Conservation (phyloP, 805 yeast species). For the Wickerhamiella lipophila region DNA sequence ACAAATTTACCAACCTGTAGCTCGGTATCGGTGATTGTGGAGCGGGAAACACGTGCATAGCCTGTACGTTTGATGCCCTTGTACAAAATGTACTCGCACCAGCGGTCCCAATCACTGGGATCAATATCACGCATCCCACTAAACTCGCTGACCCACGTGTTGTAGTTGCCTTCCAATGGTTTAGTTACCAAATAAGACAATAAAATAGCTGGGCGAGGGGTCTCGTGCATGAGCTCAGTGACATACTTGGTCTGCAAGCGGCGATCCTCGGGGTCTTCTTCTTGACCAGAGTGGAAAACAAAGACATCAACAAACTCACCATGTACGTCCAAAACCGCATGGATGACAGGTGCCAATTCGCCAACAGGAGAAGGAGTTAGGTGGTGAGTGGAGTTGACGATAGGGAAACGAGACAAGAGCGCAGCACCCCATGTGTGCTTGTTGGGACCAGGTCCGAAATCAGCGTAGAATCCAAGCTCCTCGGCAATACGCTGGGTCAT, state of each 20-base stretch:
- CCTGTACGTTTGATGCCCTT: slow-evolving; percentile 77
- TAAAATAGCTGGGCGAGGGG: slow-evolving; percentile 72
- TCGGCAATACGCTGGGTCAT: slow-evolving; percentile 83
- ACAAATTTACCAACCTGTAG: slow-evolving; percentile 89
- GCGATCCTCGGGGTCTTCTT: slow-evolving; percentile 91
- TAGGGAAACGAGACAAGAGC: slow-evolving; percentile 85
- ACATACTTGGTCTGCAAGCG: slow-evolving; percentile 69
- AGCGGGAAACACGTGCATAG: slow-evolving; percentile 86
- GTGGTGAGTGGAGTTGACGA: slow-evolving; percentile 78
- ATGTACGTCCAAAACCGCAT: slow-evolving; percentile 85
- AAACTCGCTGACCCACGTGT: slow-evolving; percentile 71
- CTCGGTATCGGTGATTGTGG: slow-evolving; percentile 93
- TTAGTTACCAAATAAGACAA: slow-evolving; percentile 82
- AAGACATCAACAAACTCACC: slow-evolving; percentile 82
- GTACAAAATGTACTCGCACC: slow-evolving; percentile 95
- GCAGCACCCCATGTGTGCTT: slow-evolving; percentile 98
- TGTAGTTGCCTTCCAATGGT: slow-evolving; percentile 82
- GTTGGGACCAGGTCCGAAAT: slow-evolving; percentile 95
- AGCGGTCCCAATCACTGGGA: slow-evolving; percentile 74
- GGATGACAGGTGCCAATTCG: slow-evolving; percentile 95
- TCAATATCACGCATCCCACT: slow-evolving; percentile 92
- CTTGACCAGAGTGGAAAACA: slow-evolving; percentile 97
- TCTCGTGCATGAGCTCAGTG: slow-evolving; percentile 65
- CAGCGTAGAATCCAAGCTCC: slow-evolving; percentile 87
- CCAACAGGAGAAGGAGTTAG: slow-evolving; percentile 94